phyloP scores from a whole-genome alignment of 495 filamentous ascomycete species.

The Neurospora discreta region DNA sequence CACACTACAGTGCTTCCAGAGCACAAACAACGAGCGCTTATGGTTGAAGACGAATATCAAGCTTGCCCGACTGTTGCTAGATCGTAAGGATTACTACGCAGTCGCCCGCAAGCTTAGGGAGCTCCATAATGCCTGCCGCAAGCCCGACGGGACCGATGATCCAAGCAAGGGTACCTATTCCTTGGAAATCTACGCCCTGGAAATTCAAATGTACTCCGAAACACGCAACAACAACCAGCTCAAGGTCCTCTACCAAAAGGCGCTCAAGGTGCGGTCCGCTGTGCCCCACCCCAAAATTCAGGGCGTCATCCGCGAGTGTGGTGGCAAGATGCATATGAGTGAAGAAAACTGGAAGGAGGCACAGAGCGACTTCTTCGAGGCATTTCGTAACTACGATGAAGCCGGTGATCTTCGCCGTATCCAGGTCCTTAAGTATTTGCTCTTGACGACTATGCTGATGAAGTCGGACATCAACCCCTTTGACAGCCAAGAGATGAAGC shows the following conservation, averaged over 20 bases:
- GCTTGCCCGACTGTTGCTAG: conserved; percentile 79
- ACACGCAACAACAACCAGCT: conserved; percentile 95
- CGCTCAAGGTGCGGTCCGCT: conserved; percentile 81
- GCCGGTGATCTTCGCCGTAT: conserved; percentile 92
- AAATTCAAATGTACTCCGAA: conserved; percentile 98
- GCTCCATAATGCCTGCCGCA: conserved; percentile 81
- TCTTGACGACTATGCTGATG: conserved; percentile 96
- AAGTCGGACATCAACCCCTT: conserved; percentile 99
- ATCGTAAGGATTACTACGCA: conserved; percentile 75
- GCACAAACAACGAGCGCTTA: conserved; percentile 91
- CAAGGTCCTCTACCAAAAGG: conserved; percentile 83
- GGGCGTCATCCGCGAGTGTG: conserved; percentile 97
- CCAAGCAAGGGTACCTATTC: conserved; percentile 93
- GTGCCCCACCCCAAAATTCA: conserved; percentile 98
- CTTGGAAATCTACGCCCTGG: conserved; percentile 89
- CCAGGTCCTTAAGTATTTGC: conserved; percentile 93
- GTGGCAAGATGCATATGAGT: conserved; percentile 99
- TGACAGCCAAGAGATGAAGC: conserved; percentile 98
- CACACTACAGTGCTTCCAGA: conserved; percentile 89
- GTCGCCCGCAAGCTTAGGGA: conserved; percentile 78
- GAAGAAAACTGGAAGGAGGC: conserved; percentile 99
- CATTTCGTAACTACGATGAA: conserved; percentile 98
- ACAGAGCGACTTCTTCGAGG: conserved; percentile 95
- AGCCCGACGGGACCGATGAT: conserved; percentile 82
- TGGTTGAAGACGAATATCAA: conserved; percentile 99